Conservation (phyloP, 2,329 filamentous ascomycete species). For the Neopestalotiopsis sp. region DNA sequence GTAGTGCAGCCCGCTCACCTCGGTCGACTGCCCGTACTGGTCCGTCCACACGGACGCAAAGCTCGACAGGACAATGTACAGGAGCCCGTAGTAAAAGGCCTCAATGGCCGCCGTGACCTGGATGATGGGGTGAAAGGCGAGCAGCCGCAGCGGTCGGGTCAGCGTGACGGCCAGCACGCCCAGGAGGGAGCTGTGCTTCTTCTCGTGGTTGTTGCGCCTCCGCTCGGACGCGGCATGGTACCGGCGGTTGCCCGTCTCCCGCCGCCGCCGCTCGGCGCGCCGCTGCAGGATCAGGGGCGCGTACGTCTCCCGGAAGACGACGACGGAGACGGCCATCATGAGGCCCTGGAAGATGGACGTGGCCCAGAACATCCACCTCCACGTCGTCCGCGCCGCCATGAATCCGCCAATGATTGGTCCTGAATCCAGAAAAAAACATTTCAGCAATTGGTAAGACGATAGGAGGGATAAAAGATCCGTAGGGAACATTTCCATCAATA, state of each 20-base stretch:
- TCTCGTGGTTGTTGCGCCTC: constrained; percentile 31
- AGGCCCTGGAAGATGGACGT: constrained; percentile 47
- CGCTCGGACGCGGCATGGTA: constrained; percentile 46
- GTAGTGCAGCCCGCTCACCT: constrained; percentile 69
- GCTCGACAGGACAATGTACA: constrained; percentile 68
- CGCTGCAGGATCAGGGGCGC: constrained; percentile 38
- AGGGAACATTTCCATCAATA: too few species aligned
- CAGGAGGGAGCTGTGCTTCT: constrained; percentile 29
- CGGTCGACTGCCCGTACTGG: constrained; percentile 60
- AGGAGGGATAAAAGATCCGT: not conserved
- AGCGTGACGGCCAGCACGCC: constrained; percentile 42
- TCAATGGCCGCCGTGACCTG: constrained; percentile 60
- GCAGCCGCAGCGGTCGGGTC: constrained; percentile 60
- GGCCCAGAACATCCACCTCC: constrained; percentile 54
- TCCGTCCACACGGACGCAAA: constrained; percentile 64
- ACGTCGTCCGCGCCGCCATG: constrained; percentile 41
- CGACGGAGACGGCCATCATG: constrained; percentile 40
- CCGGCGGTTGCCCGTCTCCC: constrained; percentile 34
- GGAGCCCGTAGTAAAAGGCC: constrained; percentile 65
- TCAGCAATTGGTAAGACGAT: not conserved
- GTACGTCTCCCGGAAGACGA: constrained; percentile 46
- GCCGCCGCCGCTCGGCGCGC: constrained; percentile 39
- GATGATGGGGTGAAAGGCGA: constrained; percentile 65
- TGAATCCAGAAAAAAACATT: constrained; percentile 12
- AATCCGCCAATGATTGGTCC: constrained; percentile 47